Conservation (phyloP, 2,329 filamentous ascomycete species). For the Zalaria obscura region DNA sequence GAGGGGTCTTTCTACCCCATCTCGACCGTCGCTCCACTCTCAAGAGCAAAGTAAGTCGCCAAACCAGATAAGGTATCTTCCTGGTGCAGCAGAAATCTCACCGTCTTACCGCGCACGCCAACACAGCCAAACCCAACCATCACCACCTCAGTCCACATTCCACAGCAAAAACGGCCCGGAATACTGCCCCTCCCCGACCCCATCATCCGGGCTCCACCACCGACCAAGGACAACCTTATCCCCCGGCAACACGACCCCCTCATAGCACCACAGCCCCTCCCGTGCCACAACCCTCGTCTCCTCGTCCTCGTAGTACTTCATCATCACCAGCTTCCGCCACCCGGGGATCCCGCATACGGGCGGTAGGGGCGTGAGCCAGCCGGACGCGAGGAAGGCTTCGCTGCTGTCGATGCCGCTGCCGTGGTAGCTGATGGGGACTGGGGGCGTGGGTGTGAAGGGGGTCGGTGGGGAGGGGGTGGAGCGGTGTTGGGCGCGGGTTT, state of each 20-base stretch:
- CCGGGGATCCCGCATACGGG: slow-evolving; percentile 35
- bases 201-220: slow-evolving; percentile 27
- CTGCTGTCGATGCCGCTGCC: too few relatives aligned
- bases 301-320: slow-evolving; percentile 32
- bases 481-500: slow-evolving; percentile 23
- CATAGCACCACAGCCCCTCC: slow-evolving; percentile 32
- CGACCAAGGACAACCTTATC: slow-evolving; percentile 32
- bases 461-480: too few relatives aligned
- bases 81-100: too few relatives aligned
- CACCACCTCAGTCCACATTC: slow-evolving; percentile 26
- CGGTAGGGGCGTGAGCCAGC: slow-evolving; percentile 36
- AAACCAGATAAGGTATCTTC: too few relatives aligned
- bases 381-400: slow-evolving; percentile 20
- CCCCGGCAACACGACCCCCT: slow-evolving; percentile 34
- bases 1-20: too few relatives aligned
- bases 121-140: too few relatives aligned
- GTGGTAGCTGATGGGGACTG: too few relatives aligned
- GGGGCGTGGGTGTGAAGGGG: too few relatives aligned
- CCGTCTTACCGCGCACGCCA: too few relatives aligned
- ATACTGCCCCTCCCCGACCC: slow-evolving; percentile 15
- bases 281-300: slow-evolving; percentile 11
- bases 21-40: too few relatives aligned
- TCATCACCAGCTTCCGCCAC: slow-evolving; percentile 40
- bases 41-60: too few relatives aligned
- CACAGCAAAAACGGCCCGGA: slow-evolving; percentile 29